Evolutionary conservation across 1,139 yeast genomes (phyloP).

Genomic region (Yamadazyma aaseri): DNA sequence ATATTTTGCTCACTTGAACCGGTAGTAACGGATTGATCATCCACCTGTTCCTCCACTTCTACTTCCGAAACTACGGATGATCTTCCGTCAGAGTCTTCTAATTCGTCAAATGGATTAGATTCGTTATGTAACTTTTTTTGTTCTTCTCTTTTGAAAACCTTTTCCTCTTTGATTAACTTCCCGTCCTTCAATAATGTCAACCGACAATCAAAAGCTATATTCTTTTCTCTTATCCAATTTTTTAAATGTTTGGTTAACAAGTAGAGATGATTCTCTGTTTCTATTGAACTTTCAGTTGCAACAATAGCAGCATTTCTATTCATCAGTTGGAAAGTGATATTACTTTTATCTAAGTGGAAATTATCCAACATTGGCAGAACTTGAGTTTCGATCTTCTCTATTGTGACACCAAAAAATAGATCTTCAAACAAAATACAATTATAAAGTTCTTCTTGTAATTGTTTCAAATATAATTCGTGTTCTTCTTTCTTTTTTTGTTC

Average conservation of each 20-base stretch:
- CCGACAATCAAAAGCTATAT: conserved; percentile 50
- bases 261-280: conserved; percentile 34
- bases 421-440: conserved; percentile 59
- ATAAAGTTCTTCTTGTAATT: conserved; percentile 21
- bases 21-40: too few species aligned
- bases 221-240: conserved; percentile 31
- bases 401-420: conserved; percentile 52
- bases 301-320: conserved; percentile 5
- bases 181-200: conserved; percentile 41
- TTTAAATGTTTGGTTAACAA: conserved; percentile 32
- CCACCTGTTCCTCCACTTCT: conserved; percentile 4
- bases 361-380: conserved; percentile 15
- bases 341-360: conserved; percentile 23
- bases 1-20: too few species aligned
- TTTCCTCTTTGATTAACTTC: conserved; percentile 32
- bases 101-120: conserved; percentile 18
- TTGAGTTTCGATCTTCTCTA: conserved; percentile 29
- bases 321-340: conserved; percentile 2
- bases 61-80: too few species aligned
- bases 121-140: conserved; percentile 8
- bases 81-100: conserved; percentile 9
- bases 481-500: conserved; percentile 22
- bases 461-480: conserved; percentile 16
- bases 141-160: conserved; percentile 6
- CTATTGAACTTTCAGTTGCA: conserved; percentile 18